A percentile compares a stretch with the other conserved stretches of the same genome.
These are phyloP conservation scores for Russula brevipes DNA, from an alignment of 768 basidiomycete genomes.

Conservation along the genomic window DNA sequence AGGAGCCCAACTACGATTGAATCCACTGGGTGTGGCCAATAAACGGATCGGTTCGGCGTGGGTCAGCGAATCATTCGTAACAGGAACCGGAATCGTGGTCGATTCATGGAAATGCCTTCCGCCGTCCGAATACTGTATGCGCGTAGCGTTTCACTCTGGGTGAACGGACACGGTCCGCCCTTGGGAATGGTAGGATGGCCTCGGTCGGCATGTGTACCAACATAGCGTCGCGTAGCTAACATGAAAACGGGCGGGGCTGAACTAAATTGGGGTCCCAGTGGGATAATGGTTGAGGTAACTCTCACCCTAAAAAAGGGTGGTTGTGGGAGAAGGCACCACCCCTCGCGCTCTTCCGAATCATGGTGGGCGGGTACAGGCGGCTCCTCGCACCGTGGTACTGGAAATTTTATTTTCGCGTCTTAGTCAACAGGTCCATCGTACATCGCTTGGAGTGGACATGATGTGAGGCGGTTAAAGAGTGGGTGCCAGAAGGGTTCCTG, in stretches of 20 bases:
- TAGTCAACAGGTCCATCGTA: neutral
- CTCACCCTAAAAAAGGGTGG: neutral
- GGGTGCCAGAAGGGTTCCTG: no score
- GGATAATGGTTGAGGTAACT: neutral
- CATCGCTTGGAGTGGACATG: neutral
- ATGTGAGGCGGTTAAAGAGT: no score
- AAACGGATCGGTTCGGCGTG: no score
- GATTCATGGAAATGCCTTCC: neutral
- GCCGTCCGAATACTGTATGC: neutral
- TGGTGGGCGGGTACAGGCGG: no score
- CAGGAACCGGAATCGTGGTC: no score
- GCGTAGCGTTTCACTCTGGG: constrained; percentile 14
- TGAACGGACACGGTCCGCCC: constrained; percentile 4
- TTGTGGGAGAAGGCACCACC: no score
- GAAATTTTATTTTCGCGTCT: no score
- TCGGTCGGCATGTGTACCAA: neutral
- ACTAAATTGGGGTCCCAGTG: neutral
- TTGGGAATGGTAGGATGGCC: constrained; percentile 5
- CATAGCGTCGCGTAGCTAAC: no score
- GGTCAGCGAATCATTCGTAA: no score
- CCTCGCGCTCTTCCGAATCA: no score
- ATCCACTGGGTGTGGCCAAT: no score
- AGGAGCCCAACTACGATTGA: no score
- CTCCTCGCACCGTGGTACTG: neutral
- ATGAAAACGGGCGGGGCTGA: neutral